These are phyloP conservation scores for Suhomyces pyralidae DNA, from an alignment of 805 yeast species.

Conservation along the genomic window DNA sequence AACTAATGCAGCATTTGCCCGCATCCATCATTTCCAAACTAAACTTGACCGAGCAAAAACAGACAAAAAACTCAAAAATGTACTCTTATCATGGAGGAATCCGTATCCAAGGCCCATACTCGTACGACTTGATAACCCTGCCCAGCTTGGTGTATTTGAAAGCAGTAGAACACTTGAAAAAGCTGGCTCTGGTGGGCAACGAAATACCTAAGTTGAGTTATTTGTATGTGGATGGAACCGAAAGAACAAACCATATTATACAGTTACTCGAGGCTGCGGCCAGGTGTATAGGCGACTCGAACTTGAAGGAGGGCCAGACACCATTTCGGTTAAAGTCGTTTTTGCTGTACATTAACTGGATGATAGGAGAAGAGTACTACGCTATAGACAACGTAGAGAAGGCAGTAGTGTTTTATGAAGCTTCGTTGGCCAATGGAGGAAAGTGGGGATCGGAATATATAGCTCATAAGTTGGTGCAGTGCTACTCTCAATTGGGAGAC, in stretches of 20 bases:
- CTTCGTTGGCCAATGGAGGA: constrained; percentile 12
- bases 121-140: constrained; percentile 24
- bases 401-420: constrained; percentile 21
- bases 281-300: background rate
- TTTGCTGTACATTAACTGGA: constrained; percentile 38
- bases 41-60: background rate
- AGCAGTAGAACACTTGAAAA: constrained; percentile 19
- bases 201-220: background rate
- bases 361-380: constrained; percentile 50
- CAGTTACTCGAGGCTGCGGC: constrained; percentile 5
- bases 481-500: constrained; percentile 31
- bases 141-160: constrained; percentile 28
- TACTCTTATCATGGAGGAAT: constrained; percentile 33
- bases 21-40: constrained; percentile 12
- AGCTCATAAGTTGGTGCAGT: constrained; percentile 35
- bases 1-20: constrained; percentile 51
- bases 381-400: constrained; percentile 4
- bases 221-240: constrained; percentile 6
- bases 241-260: constrained; percentile 4
- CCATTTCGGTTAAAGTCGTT: constrained; percentile 1
- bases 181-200: background rate
- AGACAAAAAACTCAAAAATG: background rate
- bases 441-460: constrained; percentile 36
- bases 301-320: background rate
- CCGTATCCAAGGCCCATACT: constrained; percentile 14